Evolutionary conservation across 495 filamentous ascomycete genomes (phyloP).

Genomic region (Cercophora sp.): DNA sequence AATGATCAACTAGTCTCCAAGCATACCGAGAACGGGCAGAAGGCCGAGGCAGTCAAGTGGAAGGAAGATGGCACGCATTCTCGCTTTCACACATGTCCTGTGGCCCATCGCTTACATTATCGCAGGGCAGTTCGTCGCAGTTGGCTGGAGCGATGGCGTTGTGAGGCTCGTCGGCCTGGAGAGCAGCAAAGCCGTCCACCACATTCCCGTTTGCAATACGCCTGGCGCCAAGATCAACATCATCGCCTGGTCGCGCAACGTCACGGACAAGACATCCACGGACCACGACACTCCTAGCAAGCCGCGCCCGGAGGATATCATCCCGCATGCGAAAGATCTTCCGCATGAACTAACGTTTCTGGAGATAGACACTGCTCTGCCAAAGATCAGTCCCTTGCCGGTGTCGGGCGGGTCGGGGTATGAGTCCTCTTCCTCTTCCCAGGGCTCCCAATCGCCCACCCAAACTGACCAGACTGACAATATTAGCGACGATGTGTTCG

Average conservation of each 20-base stretch:
- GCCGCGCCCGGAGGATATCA: slow-evolving; percentile 36
- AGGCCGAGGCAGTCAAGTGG: slow-evolving; percentile 61
- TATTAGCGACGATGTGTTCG: slow-evolving; percentile 63
- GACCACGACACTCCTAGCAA: slow-evolving; percentile 19
- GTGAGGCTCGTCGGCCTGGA: slow-evolving; percentile 70
- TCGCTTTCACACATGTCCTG: not conserved
- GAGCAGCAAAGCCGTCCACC: slow-evolving; percentile 72
- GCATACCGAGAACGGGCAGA: slow-evolving; percentile 46
- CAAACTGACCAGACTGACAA: slow-evolving; percentile 22
- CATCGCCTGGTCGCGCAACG: slow-evolving; percentile 71
- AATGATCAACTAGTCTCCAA: slow-evolving; percentile 43
- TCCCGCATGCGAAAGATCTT: slow-evolving; percentile 49
- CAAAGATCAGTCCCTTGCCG: slow-evolving; percentile 70
- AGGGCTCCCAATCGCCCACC: no score
- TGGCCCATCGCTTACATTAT: slow-evolving; percentile 14
- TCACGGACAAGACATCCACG: slow-evolving; percentile 45
- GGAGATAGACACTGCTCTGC: slow-evolving; percentile 75
- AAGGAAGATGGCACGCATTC: slow-evolving; percentile 65
- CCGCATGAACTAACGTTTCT: slow-evolving; percentile 72
- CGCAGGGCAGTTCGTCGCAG: slow-evolving; percentile 70
- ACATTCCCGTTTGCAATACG: slow-evolving; percentile 46
- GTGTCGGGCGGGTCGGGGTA: slow-evolving; percentile 55
- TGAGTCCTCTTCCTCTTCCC: slow-evolving; percentile 16
- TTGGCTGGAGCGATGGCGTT: slow-evolving; percentile 68
- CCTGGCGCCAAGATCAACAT: slow-evolving; percentile 50